Evolutionary conservation across 1,284 basidiomycete genomes (phyloP), one percentile per base, ranked within the genome.

Genomic region (Pyrrhoderma lamaoense): DNA sequence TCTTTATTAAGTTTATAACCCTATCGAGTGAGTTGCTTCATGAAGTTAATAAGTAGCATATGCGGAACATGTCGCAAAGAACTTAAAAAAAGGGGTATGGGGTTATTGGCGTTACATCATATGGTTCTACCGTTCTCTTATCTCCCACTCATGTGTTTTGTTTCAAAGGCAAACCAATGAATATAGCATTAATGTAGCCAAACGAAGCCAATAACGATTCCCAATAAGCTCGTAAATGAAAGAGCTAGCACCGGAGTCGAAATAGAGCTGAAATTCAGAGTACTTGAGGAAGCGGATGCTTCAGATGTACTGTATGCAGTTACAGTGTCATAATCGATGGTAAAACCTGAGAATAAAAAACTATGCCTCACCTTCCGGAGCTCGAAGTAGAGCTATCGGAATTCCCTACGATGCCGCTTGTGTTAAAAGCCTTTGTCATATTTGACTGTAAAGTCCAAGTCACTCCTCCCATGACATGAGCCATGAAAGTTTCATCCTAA

Each of bases 381-480:
- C 16, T 18, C 14, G 45, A 40, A 1, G 23, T 36, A 34, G n/a
- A 18, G 8, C 37, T 42, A 3, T 27, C 44, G 8, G 70, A 35
- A 49, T 71, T 74, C 8, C 75, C 74, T 31, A 77, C 73, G 8
- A 59, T 53, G 8, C 68, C 77, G 51, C 62, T 69, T 3, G 70
- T 49, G 57, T 80, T 80, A 60, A 72, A 76, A 1, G 76, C 76
- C 42, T 66, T 64, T 0, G 79, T 81, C 1, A 79, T 82, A 39
- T 78, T 79, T 1, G 78, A 76, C 55, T 79, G 73, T 22, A 89
- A 64, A 1, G 76, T 71, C 88, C 88, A 91, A 3, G 68, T 73
- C 25, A 91, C 75, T 1, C 86, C 87, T n/a, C 78, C 80, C 57
- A 82, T 71, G 35, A 91, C 71, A 67, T 92, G 88, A 1, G 72